Evolutionary conservation across 2,329 filamentous ascomycete genomes (phyloP).

Genomic region (Claviceps arundinis): DNA sequence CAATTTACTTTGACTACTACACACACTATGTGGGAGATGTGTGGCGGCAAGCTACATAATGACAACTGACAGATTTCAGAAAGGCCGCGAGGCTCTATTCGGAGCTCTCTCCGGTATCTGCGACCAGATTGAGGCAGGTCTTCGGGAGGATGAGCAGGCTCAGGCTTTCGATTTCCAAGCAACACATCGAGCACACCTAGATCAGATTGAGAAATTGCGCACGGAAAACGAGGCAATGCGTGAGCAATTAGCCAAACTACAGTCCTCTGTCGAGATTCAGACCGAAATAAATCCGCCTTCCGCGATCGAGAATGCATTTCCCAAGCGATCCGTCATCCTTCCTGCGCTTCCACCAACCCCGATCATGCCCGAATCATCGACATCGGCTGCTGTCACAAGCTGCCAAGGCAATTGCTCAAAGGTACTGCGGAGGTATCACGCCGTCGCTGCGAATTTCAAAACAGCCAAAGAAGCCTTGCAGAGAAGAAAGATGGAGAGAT

Average conservation of each 20-base stretch:
- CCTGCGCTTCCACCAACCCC: neutral
- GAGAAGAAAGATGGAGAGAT: slow-evolving; percentile 27
- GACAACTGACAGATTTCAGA: slow-evolving; percentile 24
- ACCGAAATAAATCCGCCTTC: neutral
- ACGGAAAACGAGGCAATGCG: slow-evolving; percentile 29
- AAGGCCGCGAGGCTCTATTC: slow-evolving; percentile 26
- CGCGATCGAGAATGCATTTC: neutral
- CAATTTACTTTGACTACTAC: neutral
- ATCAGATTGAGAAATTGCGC: slow-evolving; percentile 23
- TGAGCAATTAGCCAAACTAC: slow-evolving; percentile 17
- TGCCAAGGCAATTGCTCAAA: slow-evolving; percentile 19
- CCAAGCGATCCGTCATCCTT: neutral
- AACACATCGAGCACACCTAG: slow-evolving; percentile 1
- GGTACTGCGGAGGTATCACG: slow-evolving; percentile 26
- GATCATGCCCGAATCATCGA: slow-evolving; percentile 1
- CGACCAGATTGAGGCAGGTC: slow-evolving; percentile 19
- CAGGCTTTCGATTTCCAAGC: neutral
- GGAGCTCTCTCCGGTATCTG: slow-evolving; percentile 27
- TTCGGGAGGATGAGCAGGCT: neutral
- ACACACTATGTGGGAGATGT: too few relatives aligned
- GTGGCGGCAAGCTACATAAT: slow-evolving; percentile 14
- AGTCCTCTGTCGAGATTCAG: neutral
- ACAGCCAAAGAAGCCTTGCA: slow-evolving; percentile 24
- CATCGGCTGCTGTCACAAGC: slow-evolving; percentile 11
- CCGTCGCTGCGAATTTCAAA: slow-evolving; percentile 28